Evolutionary conservation across 108 stramenopile genomes (phyloP).

Genomic region (Cylindrotheca fusiformis): DNA sequence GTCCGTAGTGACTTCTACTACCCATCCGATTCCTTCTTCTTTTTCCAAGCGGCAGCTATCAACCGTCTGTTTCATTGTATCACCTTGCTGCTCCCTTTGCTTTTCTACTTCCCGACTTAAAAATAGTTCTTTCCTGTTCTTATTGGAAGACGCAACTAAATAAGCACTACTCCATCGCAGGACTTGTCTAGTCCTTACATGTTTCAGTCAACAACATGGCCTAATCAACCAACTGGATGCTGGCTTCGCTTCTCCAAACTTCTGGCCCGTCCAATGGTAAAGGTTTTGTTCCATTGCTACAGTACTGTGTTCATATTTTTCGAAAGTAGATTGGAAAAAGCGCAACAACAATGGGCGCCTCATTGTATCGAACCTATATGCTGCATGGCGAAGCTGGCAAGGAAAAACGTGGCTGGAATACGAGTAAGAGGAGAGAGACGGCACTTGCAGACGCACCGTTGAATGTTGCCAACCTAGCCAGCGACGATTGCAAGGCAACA

Average conservation of each 20-base stretch:
- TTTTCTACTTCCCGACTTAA: constrained; percentile 59
- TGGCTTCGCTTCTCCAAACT: constrained; percentile 43
- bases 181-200: constrained; percentile 72
- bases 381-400: no score
- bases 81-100: constrained; percentile 26
- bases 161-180: constrained; percentile 28
- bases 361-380: no score
- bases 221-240: constrained; percentile 65
- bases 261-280: constrained; percentile 78
- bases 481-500: no score
- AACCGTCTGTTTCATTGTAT: background rate
- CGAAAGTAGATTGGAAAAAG: no score
- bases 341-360: no score
- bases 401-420: no score
- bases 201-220: constrained; percentile 39
- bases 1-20: constrained; percentile 56
- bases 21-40: constrained; percentile 75
- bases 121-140: constrained; percentile 70
- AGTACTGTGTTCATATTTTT: no score
- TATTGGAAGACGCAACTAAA: constrained; percentile 42
- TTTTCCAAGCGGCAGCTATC: constrained; percentile 18
- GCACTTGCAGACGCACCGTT: no score
- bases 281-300: constrained; percentile 76
- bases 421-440: no score
- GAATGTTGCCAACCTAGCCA: no score